Conservation (phyloP, 148 eudicot species). For the Selenicereus undatus region DNA sequence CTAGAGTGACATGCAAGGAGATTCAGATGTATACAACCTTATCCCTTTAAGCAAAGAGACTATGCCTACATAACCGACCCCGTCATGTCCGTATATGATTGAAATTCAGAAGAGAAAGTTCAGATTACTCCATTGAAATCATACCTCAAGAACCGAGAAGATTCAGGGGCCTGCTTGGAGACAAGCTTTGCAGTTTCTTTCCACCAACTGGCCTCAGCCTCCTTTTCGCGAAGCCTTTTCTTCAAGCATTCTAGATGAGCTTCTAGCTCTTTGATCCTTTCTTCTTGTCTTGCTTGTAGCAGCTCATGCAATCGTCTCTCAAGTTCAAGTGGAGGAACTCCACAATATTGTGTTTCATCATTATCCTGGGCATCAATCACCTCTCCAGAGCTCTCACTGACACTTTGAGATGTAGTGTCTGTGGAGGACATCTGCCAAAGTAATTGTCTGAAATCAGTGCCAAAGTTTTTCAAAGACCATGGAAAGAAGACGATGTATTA, state of each 20-base stretch:
- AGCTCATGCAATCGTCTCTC: conserved; percentile 67
- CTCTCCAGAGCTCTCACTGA: conserved; percentile 31
- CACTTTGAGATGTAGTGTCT: conserved; percentile 29
- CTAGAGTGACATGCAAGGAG: background rate
- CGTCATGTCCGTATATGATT: background rate
- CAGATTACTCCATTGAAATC: background rate
- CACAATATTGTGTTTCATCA: conserved; percentile 27
- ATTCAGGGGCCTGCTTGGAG: conserved; percentile 48
- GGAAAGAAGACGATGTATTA: background rate
- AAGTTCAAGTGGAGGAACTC: conserved; percentile 60
- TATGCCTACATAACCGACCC: background rate
- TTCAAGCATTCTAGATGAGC: conserved; percentile 40
- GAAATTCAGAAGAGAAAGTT: background rate
- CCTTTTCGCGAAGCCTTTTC: conserved; percentile 46
- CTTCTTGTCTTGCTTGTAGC: conserved; percentile 50
- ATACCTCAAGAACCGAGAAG: conserved; percentile 30
- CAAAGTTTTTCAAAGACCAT: background rate
- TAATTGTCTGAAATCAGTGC: background rate
- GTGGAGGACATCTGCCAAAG: conserved; percentile 32
- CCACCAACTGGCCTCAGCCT: conserved; percentile 61
- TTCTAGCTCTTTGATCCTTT: conserved; percentile 66
- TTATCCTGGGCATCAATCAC: conserved; percentile 27
- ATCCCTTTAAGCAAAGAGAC: background rate
- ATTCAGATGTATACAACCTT: background rate
- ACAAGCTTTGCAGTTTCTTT: conserved; percentile 54